Conservation (phyloP, 2,329 filamentous ascomycete genomes). For the Aspergillus sp. region DNA sequence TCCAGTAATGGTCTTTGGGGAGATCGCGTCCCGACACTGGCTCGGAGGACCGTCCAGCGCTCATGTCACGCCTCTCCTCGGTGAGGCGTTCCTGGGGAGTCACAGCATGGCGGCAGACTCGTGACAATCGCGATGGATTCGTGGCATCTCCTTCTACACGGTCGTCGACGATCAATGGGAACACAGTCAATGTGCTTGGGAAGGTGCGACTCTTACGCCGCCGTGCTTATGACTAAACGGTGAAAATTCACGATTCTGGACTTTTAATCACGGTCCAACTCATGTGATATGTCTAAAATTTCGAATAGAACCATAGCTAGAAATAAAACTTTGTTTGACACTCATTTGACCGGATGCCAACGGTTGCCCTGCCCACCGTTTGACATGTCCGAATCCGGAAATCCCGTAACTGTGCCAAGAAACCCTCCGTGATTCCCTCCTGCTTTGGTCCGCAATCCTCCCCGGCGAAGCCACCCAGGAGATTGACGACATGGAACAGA, state of each 20-base stretch:
- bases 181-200: not conserved
- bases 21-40: not conserved
- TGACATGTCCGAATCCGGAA: constrained; percentile 27
- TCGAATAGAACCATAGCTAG: not conserved
- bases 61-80: not conserved
- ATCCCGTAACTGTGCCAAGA: constrained; percentile 37
- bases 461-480: not conserved
- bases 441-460: not conserved
- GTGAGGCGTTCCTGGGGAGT: not conserved
- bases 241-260: not conserved
- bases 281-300: not conserved
- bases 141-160: not conserved
- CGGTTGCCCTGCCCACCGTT: constrained; percentile 35
- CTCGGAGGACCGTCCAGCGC: not conserved
- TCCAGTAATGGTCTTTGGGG: not conserved
- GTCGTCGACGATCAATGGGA: not conserved
- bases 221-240: not conserved
- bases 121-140: not conserved
- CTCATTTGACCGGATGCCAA: constrained; percentile 10
- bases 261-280: not conserved
- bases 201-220: not conserved
- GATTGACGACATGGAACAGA: not conserved
- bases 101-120: not conserved
- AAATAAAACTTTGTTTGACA: not conserved
- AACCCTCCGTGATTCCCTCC: not conserved